These are phyloP conservation scores for Xylaria sp. DNA, from an alignment of 2,329 filamentous ascomycete species.

Conservation along the genomic window DNA sequence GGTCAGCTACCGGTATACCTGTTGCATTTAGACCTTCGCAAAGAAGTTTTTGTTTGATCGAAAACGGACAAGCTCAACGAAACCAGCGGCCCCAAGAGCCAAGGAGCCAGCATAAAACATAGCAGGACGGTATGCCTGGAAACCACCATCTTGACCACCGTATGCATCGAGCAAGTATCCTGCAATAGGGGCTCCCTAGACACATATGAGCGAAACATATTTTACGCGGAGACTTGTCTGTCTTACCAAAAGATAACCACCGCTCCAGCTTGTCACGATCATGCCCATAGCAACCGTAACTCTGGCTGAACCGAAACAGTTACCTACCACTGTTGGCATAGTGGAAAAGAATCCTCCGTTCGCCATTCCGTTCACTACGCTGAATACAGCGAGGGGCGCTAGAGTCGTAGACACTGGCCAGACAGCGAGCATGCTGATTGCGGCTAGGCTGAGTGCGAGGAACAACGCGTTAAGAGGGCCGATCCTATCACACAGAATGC, in stretches of 20 bases:
- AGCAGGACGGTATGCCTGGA: slow-evolving; percentile 67
- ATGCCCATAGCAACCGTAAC: slow-evolving; percentile 70
- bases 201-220: slow-evolving; percentile 2
- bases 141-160: slow-evolving; percentile 56
- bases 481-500: slow-evolving; percentile 64
- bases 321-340: slow-evolving; percentile 71
- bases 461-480: slow-evolving; percentile 68
- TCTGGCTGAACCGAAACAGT: slow-evolving; percentile 66
- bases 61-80: slow-evolving; percentile 58
- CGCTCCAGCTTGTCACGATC: slow-evolving; percentile 69
- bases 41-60: slow-evolving; percentile 54
- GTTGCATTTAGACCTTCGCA: slow-evolving; percentile 49
- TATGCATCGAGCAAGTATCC: slow-evolving; percentile 66
- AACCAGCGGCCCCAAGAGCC: slow-evolving; percentile 57
- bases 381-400: slow-evolving; percentile 65
- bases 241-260: slow-evolving; percentile 68
- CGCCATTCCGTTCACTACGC: slow-evolving; percentile 67
- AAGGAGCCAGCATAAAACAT: slow-evolving; percentile 71
- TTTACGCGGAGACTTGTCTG: not conserved
- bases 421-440: slow-evolving; percentile 68
- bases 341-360: slow-evolving; percentile 73
- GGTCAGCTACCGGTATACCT: not conserved
- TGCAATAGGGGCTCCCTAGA: slow-evolving; percentile 63
- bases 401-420: slow-evolving; percentile 69
- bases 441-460: slow-evolving; percentile 61